Conservation (phyloP, 2,329 filamentous ascomycete genomes). For the Coniochaeta prunicola region DNA sequence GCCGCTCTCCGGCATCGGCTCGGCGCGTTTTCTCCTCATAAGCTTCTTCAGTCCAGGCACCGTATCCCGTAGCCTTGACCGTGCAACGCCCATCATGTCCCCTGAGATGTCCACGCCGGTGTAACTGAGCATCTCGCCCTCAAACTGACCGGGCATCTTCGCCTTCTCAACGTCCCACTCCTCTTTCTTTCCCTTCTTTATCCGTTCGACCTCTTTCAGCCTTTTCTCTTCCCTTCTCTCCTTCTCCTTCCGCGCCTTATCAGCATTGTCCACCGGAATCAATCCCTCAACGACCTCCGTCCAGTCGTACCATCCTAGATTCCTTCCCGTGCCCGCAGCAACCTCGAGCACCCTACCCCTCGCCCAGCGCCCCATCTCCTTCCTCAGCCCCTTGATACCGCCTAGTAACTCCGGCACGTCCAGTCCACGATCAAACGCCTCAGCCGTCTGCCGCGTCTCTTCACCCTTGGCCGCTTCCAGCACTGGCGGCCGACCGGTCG, state of each 20-base stretch:
- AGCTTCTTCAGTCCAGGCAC: conserved; percentile 30
- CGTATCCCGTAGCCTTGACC: conserved; percentile 38
- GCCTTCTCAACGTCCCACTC: conserved; percentile 5
- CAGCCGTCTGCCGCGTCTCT: conserved; percentile 32
- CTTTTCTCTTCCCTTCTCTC: conserved; percentile 8
- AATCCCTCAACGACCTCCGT: conserved; percentile 23
- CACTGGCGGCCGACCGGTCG: conserved; percentile 41
- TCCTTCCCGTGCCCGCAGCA: conserved; percentile 56
- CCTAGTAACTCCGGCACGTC: conserved; percentile 49
- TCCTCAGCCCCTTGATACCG: conserved; percentile 46
- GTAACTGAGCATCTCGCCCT: conserved; percentile 40
- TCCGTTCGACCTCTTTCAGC: background rate
- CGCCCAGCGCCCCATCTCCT: conserved; percentile 38
- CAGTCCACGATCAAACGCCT: conserved; percentile 51
- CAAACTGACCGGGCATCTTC: conserved; percentile 9
- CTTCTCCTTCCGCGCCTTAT: conserved; percentile 10
- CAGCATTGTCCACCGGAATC: conserved; percentile 10
- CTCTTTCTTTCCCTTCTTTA: conserved; percentile 9
- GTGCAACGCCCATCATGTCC: conserved; percentile 53
- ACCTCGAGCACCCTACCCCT: conserved; percentile 54
- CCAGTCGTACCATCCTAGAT: conserved; percentile 54
- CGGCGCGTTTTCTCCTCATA: conserved; percentile 25
- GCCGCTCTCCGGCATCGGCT: conserved; percentile 15
- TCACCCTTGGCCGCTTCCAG: conserved; percentile 21
- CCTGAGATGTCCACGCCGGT: conserved; percentile 56